Conservation (phyloP, 805 yeast genomes). For the Barnettozyma siamensis region DNA sequence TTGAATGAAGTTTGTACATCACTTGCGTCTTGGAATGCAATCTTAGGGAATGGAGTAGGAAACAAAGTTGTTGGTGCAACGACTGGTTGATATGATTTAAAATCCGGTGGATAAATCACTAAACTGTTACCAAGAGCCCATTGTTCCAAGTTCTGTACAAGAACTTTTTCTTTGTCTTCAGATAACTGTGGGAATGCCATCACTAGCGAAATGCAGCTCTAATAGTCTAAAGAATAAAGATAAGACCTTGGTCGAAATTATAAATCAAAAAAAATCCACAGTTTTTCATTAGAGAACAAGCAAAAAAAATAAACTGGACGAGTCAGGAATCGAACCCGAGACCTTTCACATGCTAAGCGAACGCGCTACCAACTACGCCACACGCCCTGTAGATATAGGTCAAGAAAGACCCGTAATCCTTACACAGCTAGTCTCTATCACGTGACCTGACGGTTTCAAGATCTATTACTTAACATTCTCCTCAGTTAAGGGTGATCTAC, state of each 20-base stretch:
- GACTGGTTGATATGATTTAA: conserved; percentile 36
- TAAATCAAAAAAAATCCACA: not conserved
- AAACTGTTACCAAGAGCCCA: conserved; percentile 80
- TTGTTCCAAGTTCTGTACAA: conserved; percentile 51
- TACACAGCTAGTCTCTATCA: not conserved
- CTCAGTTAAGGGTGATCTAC: no score
- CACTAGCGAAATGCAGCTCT: not conserved
- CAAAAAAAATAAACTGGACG: conserved; percentile 41
- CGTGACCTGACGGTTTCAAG: no score
- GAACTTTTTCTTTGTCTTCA: conserved; percentile 20
- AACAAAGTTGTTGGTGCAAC: conserved; percentile 85
- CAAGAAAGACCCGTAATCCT: not conserved
- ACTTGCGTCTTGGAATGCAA: conserved; percentile 60
- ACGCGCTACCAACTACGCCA: conserved; percentile 84
- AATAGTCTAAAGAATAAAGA: no score
- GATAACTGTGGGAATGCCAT: conserved; percentile 27
- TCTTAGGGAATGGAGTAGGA: conserved; percentile 82
- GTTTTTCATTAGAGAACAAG: not conserved
- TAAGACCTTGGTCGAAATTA: no score
- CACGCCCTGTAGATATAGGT: conserved; percentile 43
- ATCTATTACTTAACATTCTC: no score
- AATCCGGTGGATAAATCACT: conserved; percentile 69
- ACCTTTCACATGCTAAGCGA: conserved; percentile 77
- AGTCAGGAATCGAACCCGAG: conserved; percentile 75
- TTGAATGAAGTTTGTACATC: conserved; percentile 65